Conservation (phyloP, 2,329 filamentous ascomycete species). For the Ceratocystiopsis minuta region DNA sequence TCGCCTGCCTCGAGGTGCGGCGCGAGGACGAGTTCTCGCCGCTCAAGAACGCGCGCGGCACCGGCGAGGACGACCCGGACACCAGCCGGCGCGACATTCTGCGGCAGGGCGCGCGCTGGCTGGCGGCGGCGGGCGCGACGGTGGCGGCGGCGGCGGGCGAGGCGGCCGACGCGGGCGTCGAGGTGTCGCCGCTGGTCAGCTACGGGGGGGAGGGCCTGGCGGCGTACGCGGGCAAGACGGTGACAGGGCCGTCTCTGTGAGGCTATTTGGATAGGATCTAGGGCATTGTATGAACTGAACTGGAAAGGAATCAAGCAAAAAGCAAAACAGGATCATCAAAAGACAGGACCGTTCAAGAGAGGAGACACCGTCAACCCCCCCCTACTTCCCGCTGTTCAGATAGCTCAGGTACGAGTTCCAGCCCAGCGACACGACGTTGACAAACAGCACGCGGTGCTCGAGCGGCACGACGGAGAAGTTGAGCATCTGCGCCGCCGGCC, state of each 20-base stretch:
- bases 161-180: conserved; percentile 49
- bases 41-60: conserved; percentile 74
- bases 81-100: conserved; percentile 86
- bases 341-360: too few relatives aligned
- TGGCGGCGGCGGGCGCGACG: conserved; percentile 56
- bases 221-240: conserved; percentile 31
- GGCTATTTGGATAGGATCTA: conserved; percentile 1
- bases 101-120: conserved; percentile 75
- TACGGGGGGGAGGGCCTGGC: conserved; percentile 55
- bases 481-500: conserved; percentile 67
- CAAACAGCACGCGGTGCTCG: conserved; percentile 66
- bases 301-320: too few relatives aligned
- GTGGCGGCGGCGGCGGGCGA: conserved; percentile 30
- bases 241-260: conserved; percentile 36
- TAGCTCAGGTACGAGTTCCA: conserved; percentile 50
- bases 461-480: conserved; percentile 82
- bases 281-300: too few relatives aligned
- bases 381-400: conserved; percentile 28
- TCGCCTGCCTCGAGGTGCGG: conserved; percentile 88
- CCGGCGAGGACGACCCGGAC: conserved; percentile 81
- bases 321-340: too few relatives aligned
- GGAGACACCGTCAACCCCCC: too few relatives aligned
- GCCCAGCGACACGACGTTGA: conserved; percentile 59
- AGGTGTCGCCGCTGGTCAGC: conserved; percentile 84
- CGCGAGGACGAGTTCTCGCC: conserved; percentile 97